Base-by-base conservation (phyloP, 176 grass and related monocot genomes). In the Triticum urartu region DNA sequence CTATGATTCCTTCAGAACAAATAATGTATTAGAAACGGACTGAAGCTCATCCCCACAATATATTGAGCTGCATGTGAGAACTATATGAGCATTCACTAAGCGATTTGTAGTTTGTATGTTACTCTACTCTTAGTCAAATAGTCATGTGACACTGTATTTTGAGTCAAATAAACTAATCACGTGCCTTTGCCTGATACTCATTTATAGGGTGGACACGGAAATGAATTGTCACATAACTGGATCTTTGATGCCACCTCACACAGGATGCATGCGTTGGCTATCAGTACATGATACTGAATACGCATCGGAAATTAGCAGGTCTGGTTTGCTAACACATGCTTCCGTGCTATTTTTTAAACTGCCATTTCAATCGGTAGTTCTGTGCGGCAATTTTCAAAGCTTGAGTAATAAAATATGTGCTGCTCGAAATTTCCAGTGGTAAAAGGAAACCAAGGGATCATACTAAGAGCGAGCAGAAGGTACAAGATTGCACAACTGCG, bases 161-260 rank as follows among this genome's bases (percentile, higher is more conserved):
- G 21, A 34, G n/a, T 11, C 10, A 65, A 14, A 21, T 86, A 58
- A 18, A 21, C 17, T 85, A 32, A 58, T 39, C 9, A 80, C 86
- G 48, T 78, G 43, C 82, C 62, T 87, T 34, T 40, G 71, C 25
- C 48, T 85, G 21, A 78, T 84, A 54, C 79, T 87, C 72, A 52
- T 75, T 86, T 68, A 35, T 84, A 98, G 95, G 85, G 91, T 98
- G 74, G 93, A 95, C 85, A 81, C 63, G 43, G 91, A 98, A 87
- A 94, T 93, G 83, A 85, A 93, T 88, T 86, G 94, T 92, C 95
- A 98, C 84, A 87, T 98, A 30, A 93, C 85, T 68, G 95, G 95
- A 90, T 98, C 95, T 78, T 86, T 98, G 71, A 63, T 90, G 72
- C 34, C 88, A 40, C 85, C 91, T 25, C 81, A 93, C 82, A 98